Evolutionary conservation across 1,284 basidiomycete species (phyloP).

Genomic region (Papiliotrema terrestris): DNA sequence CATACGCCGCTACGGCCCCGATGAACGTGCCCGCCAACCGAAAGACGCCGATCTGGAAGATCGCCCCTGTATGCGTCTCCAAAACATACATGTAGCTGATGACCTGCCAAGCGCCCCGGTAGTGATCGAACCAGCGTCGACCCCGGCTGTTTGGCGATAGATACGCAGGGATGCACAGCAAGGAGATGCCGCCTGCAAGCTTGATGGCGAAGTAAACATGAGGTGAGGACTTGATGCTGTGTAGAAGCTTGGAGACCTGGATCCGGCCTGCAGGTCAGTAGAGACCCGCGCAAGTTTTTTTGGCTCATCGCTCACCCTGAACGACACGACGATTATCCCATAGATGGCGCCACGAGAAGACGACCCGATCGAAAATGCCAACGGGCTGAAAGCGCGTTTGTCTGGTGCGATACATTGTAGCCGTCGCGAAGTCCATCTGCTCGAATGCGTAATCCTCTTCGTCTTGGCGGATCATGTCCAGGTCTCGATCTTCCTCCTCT

Average conservation of each 20-base stretch:
- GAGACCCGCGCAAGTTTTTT: too few relatives aligned
- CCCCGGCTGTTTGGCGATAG: slow-evolving; percentile 35
- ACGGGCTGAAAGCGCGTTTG: neutral
- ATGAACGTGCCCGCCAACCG: slow-evolving; percentile 50
- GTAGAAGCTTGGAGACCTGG: slow-evolving; percentile 30
- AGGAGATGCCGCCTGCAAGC: slow-evolving; percentile 47
- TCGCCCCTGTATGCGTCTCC: slow-evolving; percentile 52
- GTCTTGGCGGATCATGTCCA: neutral
- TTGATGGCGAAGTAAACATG: slow-evolving; percentile 51
- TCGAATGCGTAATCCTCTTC: neutral
- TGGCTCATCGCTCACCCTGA: slow-evolving; percentile 17
- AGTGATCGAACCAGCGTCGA: slow-evolving; percentile 44
- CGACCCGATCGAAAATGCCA: slow-evolving; percentile 2
- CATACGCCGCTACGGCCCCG: slow-evolving; percentile 47
- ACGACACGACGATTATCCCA: slow-evolving; percentile 36
- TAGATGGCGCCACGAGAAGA: slow-evolving; percentile 23
- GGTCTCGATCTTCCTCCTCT: neutral
- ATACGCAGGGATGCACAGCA: slow-evolving; percentile 50
- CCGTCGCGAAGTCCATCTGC: slow-evolving; percentile 28
- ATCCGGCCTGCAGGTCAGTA: slow-evolving; percentile 25
- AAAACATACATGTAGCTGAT: slow-evolving; percentile 51
- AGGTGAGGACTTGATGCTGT: slow-evolving; percentile 44
- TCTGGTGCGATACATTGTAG: slow-evolving; percentile 13
- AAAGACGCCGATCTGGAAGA: slow-evolving; percentile 48
- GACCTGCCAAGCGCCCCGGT: slow-evolving; percentile 50